Evolutionary conservation across 2,329 filamentous ascomycete genomes (phyloP), one percentile per base, ranked within the genome.

Genomic region (Fonsecaea pedrosoi): DNA sequence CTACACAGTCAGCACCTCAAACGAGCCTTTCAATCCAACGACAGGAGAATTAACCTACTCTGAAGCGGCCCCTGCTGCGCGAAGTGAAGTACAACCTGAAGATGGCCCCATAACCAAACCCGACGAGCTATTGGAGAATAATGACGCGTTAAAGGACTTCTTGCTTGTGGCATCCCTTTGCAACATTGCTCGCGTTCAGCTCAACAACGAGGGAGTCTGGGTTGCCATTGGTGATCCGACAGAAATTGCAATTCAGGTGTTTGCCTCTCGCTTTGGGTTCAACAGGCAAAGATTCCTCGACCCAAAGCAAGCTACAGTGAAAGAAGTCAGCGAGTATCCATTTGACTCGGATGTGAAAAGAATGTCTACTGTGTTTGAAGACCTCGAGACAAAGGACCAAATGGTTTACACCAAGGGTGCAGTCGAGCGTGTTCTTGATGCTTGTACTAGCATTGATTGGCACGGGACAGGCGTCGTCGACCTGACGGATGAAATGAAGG

Each of bases 271-370:
- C 12, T 92, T 92, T 74, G 80, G 86, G 63, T 87, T 86, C 82
- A 87, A 88, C 67, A 82, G 85, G 8, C 79, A 83, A 15, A 79
- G 80, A 8, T 83, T 85, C 70, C 83, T 82, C 0, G 79, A 80
- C 12, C 85, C 83, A 2, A 80, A 85, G 1, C 78, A 78, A 3
- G 79, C 84, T 0, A 73, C 80, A 34, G 89, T 86, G 86, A 80
- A 78, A 21, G 82, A 89, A 70, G 78, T 88, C 30, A 86, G 87
- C 1, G 90, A 92, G 72, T 91, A 90, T 66, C 90, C 89, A 0
- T 92, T 92, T 69, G 90, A 92, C 74, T 91, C 89, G 0, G 86
- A 86, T 65, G 85, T 92, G 69, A 92, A 92, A 81, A 90, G 89
- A 73, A 92, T 92, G 90, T 90, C 89, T 0, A 89, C 91, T 42